These are phyloP conservation scores for Porogramme epimiltina DNA, from an alignment of 1,284 basidiomycete genomes.

Conservation along the genomic window DNA sequence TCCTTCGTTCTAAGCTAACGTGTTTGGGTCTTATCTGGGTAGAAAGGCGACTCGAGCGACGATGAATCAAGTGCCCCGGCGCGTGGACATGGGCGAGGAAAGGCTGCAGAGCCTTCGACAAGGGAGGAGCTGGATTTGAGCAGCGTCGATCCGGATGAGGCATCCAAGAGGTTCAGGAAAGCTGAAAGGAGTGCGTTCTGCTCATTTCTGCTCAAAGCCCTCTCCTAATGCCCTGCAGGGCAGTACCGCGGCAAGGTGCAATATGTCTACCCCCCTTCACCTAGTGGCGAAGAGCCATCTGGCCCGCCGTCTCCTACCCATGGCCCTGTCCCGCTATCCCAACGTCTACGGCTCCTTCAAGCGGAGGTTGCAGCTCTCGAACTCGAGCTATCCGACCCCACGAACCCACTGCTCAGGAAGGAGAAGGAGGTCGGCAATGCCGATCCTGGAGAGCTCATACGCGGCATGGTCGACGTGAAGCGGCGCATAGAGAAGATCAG, in stretches of 20 bases:
- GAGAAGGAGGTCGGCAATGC: conserved; percentile 57
- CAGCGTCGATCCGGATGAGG: conserved; percentile 57
- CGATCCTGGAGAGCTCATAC: conserved; percentile 75
- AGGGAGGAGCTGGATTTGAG: conserved; percentile 54
- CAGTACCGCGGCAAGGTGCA: conserved; percentile 49
- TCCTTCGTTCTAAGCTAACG: neutral
- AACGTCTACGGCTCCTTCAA: conserved; percentile 63
- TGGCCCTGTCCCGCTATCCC: conserved; percentile 48
- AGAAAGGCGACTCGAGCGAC: conserved; percentile 67
- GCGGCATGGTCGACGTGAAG: conserved; percentile 73
- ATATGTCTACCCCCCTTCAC: conserved; percentile 71
- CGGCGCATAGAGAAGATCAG: conserved; percentile 67
- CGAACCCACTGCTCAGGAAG: conserved; percentile 58
- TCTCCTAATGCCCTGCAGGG: conserved; percentile 32
- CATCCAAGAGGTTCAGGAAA: conserved; percentile 64
- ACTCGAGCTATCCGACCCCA: conserved; percentile 67
- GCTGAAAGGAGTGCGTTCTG: conserved; percentile 57
- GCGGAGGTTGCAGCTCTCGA: conserved; percentile 68
- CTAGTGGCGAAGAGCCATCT: conserved; percentile 41
- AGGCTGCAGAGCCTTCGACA: conserved; percentile 35
- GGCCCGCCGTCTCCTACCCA: conserved; percentile 24
- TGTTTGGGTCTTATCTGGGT: conserved; percentile 9
- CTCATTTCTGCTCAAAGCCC: neutral
- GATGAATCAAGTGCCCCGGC: conserved; percentile 54
- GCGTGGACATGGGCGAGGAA: conserved; percentile 36